Conservation (phyloP, 768 basidiomycete genomes). For the Panaeolus papilionaceus region DNA sequence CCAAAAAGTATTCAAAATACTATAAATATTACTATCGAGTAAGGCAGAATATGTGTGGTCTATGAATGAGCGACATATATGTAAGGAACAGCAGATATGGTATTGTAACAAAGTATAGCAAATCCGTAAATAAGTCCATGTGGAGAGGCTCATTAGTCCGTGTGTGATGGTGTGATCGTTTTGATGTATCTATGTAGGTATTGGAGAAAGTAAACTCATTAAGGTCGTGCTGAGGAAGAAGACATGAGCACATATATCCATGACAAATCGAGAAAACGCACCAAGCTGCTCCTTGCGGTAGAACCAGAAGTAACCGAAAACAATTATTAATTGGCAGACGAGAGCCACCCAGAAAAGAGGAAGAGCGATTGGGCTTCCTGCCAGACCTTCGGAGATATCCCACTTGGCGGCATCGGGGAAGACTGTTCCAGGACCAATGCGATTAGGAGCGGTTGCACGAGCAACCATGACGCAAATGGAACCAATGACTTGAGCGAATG, state of each 20-base stretch:
- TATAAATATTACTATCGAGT: slow-evolving; percentile 24
- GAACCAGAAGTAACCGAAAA: slow-evolving; percentile 95
- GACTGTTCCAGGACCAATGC: slow-evolving; percentile 87
- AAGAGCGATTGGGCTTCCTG: slow-evolving; percentile 82
- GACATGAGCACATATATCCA: slow-evolving; percentile 12
- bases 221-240: slow-evolving; percentile 30
- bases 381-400: slow-evolving; percentile 79
- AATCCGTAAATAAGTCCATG: slow-evolving; percentile 36
- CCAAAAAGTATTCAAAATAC: slow-evolving; percentile 17
- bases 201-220: slow-evolving; percentile 20
- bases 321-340: slow-evolving; percentile 81
- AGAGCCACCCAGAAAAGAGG: slow-evolving; percentile 91
- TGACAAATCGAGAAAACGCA: slow-evolving; percentile 40
- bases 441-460: slow-evolving; percentile 87
- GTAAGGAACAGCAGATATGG: slow-evolving; percentile 28
- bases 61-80: slow-evolving; percentile 34
- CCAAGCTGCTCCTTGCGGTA: slow-evolving; percentile 94
- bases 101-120: slow-evolving; percentile 35
- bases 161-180: slow-evolving; percentile 21
- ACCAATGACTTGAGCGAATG: slow-evolving; percentile 89
- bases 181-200: slow-evolving; percentile 26
- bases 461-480: slow-evolving; percentile 93
- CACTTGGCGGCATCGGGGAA: slow-evolving; percentile 93
- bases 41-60: slow-evolving; percentile 24
- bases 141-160: slow-evolving; percentile 30